Conservation (phyloP, 2,329 filamentous ascomycete species). For the Diaporthe ampelina region DNA sequence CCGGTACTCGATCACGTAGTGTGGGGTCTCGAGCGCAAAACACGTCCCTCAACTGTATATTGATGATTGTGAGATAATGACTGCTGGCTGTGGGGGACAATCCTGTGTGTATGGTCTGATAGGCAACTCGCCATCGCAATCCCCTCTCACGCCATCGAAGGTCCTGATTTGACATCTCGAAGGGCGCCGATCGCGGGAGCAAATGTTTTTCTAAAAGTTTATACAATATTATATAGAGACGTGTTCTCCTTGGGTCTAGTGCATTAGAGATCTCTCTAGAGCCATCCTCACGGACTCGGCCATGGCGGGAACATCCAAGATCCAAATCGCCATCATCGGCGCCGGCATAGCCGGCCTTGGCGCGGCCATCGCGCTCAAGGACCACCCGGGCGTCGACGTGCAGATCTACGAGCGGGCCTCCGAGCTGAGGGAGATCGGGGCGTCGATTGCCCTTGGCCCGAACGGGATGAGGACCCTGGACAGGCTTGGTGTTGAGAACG, state of each 20-base stretch:
- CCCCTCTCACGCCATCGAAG: no score
- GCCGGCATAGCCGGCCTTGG: constrained; percentile 66
- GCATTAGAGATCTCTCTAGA: no score
- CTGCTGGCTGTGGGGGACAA: no score
- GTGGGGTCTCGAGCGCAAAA: no score
- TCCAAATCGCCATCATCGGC: constrained; percentile 62
- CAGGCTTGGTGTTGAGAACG: constrained; percentile 62
- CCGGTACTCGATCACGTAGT: no score
- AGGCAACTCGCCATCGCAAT: no score
- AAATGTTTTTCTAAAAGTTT: no score
- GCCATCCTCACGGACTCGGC: no score
- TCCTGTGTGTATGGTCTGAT: no score
- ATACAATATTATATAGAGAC: no score
- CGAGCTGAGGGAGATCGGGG: constrained; percentile 62
- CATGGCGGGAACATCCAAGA: constrained; percentile 34
- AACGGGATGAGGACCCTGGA: constrained; percentile 67
- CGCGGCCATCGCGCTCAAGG: constrained; percentile 56
- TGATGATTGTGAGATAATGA: no score
- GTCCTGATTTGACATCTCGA: neutral
- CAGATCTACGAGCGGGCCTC: constrained; percentile 64
- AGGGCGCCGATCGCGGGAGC: constrained; percentile 23
- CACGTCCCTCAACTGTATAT: no score
- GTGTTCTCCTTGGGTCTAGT: neutral
- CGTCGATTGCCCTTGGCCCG: constrained; percentile 64
- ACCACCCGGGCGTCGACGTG: constrained; percentile 57